phyloP scores from a whole-genome alignment of 202 grass and related monocot species.

The Schoenoplectus tabernaemontani region DNA sequence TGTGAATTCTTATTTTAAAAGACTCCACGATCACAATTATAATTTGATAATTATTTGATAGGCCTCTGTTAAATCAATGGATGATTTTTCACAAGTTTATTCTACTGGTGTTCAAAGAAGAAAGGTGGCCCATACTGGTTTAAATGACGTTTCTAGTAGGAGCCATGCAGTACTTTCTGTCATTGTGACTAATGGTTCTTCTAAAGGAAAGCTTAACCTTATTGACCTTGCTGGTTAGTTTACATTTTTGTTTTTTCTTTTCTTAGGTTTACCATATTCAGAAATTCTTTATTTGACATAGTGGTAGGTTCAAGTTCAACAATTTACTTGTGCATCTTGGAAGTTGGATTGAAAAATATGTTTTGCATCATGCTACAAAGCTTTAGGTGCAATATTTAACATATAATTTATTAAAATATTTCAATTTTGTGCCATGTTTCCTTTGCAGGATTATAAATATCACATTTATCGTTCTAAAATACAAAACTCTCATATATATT shows the following conservation, averaged over 20 bases:
- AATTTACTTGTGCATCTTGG: background rate
- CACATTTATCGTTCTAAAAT: constrained; percentile 14
- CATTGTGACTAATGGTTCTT: constrained; percentile 33
- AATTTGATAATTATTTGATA: constrained; percentile 18
- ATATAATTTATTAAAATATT: background rate
- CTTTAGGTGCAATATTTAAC: background rate
- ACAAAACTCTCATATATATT: background rate
- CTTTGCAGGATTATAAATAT: background rate
- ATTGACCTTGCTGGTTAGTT: constrained; percentile 77
- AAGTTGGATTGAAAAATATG: background rate
- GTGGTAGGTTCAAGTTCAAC: background rate
- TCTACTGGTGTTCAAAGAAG: constrained; percentile 65
- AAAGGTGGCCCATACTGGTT: constrained; percentile 61
- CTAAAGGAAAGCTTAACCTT: constrained; percentile 81
- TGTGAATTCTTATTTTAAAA: background rate
- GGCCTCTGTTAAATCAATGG: constrained; percentile 57
- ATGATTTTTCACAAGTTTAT: constrained; percentile 64
- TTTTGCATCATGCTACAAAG: background rate
- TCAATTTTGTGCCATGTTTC: background rate
- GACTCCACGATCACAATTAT: background rate
- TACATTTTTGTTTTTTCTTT: background rate
- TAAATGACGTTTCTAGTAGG: constrained; percentile 70
- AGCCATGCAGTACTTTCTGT: constrained; percentile 77
- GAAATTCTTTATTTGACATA: background rate
- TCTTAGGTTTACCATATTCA: background rate